Percentiles rank a stretch among this genome's conserved stretches.
Evolutionary conservation across 768 basidiomycete genomes (phyloP).

Genomic region (Mycena albidolilacea): DNA sequence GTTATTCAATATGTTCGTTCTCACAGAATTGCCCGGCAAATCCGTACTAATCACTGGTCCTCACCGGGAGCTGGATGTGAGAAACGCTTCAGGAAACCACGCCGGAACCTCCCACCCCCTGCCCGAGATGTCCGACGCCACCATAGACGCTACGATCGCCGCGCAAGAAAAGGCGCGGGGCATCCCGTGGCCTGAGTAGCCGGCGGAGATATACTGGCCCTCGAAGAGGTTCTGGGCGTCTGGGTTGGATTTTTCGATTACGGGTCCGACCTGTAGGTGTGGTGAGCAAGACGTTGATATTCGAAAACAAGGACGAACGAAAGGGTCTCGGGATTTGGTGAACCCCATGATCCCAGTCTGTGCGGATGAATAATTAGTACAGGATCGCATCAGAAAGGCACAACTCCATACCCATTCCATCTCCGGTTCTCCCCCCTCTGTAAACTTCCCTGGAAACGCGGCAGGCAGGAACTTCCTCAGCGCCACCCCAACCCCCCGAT

Average conservation of each 20-base stretch:
- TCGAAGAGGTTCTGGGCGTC: conserved; percentile 47
- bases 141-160: conserved; percentile 31
- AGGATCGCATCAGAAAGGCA: neutral
- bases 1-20: no score
- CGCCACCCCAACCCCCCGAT: conserved; percentile 60
- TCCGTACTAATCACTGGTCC: no score
- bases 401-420: conserved; percentile 81
- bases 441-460: conserved; percentile 70
- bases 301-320: conserved; percentile 61
- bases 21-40: no score
- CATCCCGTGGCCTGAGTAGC: conserved; percentile 88
- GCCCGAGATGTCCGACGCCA: conserved; percentile 21
- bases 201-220: conserved; percentile 82
- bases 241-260: conserved; percentile 51
- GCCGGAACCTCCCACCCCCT: conserved; percentile 13
- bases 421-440: conserved; percentile 66
- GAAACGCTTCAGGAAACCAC: conserved; percentile 33
- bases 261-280: conserved; percentile 70
- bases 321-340: conserved; percentile 73
- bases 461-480: conserved; percentile 74
- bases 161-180: conserved; percentile 77
- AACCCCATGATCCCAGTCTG: conserved; percentile 91
- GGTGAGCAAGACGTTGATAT: neutral
- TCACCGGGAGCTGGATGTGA: conserved; percentile 3
- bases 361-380: conserved; percentile 10